phyloP scores from a whole-genome alignment of 1,139 yeast species.

The Wickerhamomyces sp. region DNA sequence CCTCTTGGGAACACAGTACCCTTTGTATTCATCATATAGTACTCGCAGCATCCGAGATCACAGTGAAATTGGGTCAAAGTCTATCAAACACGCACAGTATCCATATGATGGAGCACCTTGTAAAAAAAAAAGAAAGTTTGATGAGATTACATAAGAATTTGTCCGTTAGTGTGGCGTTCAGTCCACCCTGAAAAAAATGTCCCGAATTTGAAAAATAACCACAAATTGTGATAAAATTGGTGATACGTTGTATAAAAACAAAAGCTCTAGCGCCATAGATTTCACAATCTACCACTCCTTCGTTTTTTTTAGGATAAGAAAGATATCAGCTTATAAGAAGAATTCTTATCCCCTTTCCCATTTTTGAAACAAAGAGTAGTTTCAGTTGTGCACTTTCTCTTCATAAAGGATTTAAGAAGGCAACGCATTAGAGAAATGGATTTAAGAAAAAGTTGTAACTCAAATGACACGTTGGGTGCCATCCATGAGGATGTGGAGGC shows the following conservation, averaged over 20 bases:
- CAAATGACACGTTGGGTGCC: not conserved
- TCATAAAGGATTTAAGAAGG: not conserved
- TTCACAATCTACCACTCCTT: too few species aligned
- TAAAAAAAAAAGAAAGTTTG: not conserved
- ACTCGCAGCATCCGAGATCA: constrained; percentile 12
- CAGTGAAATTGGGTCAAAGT: not conserved
- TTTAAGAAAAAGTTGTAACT: constrained; percentile 7
- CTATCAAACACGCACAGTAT: not conserved
- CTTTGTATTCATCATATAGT: constrained; percentile 18
- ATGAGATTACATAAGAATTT: not conserved
- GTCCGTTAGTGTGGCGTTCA: too few species aligned
- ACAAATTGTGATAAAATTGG: not conserved
- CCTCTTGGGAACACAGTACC: constrained; percentile 16
- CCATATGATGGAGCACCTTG: too few species aligned
- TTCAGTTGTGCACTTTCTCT: not conserved
- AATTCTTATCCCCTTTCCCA: too few species aligned
- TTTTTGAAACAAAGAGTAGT: too few species aligned
- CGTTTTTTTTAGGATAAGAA: too few species aligned
- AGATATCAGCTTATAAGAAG: too few species aligned
- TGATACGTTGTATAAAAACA: not conserved
- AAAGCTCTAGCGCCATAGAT: not conserved
- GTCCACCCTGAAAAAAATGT: not conserved
- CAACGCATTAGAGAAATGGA: constrained; percentile 2
- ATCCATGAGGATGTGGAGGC: constrained; percentile 1
- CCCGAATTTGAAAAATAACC: not conserved